Conservation (phyloP, 2,329 filamentous ascomycete genomes). For the Fusarium paranaense region DNA sequence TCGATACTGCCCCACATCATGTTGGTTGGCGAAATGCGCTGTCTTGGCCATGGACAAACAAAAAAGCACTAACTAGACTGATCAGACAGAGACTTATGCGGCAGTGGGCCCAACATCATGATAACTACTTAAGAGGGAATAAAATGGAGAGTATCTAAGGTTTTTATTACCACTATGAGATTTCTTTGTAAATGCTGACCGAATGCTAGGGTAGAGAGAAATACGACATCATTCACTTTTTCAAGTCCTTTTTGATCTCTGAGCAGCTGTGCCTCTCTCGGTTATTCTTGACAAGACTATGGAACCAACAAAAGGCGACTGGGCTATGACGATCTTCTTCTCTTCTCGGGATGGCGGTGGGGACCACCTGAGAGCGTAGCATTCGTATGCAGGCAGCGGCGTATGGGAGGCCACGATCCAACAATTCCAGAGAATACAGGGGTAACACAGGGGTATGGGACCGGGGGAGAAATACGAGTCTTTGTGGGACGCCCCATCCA, state of each 20-base stretch:
- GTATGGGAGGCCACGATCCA: not conserved
- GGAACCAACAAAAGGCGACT: not conserved
- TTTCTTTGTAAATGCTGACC: not conserved
- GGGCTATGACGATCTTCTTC: not conserved
- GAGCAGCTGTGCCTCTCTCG: not conserved
- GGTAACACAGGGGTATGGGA: not conserved
- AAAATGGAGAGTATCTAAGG: not conserved
- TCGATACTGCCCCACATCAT: not conserved
- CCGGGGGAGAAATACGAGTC: not conserved
- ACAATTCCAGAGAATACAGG: not conserved
- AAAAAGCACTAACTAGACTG: not conserved
- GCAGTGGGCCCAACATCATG: not conserved
- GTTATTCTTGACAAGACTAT: not conserved
- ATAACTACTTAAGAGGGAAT: not conserved
- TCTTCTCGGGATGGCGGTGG: not conserved
- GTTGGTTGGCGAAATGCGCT: not conserved
- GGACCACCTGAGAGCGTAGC: not conserved
- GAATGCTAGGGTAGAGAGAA: not conserved
- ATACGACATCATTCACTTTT: not conserved
- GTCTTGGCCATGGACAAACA: not conserved
- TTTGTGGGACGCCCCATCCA: not conserved
- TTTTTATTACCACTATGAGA: not conserved
- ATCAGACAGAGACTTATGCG: not conserved
- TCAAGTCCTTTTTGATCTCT: not conserved
- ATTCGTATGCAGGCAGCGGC: not conserved